phyloP scores from a whole-genome alignment of 257 asterid species.

The Penstemon davidsonii region DNA sequence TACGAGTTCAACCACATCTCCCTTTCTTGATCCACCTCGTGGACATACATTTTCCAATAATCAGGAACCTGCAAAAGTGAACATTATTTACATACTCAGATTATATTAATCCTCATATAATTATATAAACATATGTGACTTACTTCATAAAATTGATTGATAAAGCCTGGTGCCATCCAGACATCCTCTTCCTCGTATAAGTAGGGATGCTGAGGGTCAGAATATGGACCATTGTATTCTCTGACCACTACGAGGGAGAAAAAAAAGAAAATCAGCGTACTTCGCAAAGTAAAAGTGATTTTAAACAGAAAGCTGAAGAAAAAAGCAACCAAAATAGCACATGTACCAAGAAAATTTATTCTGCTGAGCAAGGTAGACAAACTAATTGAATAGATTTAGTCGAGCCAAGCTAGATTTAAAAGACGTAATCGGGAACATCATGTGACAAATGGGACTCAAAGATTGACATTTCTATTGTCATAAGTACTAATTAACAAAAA shows the following conservation, averaged over 20 bases:
- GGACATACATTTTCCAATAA: slow-evolving; percentile 80
- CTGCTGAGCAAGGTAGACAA: background rate
- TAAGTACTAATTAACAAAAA: too few relatives aligned
- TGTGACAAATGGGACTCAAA: too few relatives aligned
- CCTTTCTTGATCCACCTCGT: slow-evolving; percentile 91
- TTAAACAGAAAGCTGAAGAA: background rate
- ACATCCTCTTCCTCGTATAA: slow-evolving; percentile 95
- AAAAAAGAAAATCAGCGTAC: slow-evolving; percentile 9
- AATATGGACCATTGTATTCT: slow-evolving; percentile 87
- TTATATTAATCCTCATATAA: background rate
- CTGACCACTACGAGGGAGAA: slow-evolving; percentile 67
- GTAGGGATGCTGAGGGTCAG: slow-evolving; percentile 97
- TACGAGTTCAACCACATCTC: slow-evolving; percentile 96
- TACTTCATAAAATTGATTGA: slow-evolving; percentile 95
- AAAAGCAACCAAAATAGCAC: background rate
- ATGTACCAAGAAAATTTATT: background rate
- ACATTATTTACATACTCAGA: slow-evolving; percentile 14
- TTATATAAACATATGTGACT: slow-evolving; percentile 20
- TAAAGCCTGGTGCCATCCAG: slow-evolving; percentile 99
- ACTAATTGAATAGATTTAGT: too few relatives aligned
- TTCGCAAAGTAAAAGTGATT: too few relatives aligned
- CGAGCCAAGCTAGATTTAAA: too few relatives aligned
- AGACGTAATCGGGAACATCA: too few relatives aligned
- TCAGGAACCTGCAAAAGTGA: slow-evolving; percentile 79
- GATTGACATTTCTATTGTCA: too few relatives aligned